Percentiles rank a stretch among this genome's conserved stretches.
phyloP scores from a whole-genome alignment of 805 yeast species.

The Ogataea degrootiae region DNA sequence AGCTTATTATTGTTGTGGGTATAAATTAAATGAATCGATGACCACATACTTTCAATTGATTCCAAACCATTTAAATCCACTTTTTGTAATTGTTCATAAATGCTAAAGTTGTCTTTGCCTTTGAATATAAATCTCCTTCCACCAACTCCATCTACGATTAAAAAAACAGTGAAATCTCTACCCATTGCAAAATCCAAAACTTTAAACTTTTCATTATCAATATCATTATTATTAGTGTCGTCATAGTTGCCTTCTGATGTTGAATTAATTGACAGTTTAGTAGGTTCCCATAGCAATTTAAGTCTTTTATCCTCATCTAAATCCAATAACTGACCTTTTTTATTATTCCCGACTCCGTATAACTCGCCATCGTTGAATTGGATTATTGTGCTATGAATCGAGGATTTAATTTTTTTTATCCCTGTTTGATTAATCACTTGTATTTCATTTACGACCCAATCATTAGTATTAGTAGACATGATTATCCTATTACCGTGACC shows the following conservation, averaged over 20 bases:
- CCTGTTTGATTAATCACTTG: constrained; percentile 5
- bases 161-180: constrained; percentile 49
- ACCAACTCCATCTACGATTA: constrained; percentile 16
- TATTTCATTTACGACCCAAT: neutral
- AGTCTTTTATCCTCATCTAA: constrained; percentile 2
- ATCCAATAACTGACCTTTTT: constrained; percentile 52
- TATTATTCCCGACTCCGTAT: constrained; percentile 65
- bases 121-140: constrained; percentile 8
- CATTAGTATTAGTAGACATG: neutral
- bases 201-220: too few relatives aligned
- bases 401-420: constrained; percentile 25
- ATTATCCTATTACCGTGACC: constrained; percentile 40
- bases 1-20: constrained; percentile 1
- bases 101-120: constrained; percentile 33
- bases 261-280: constrained; percentile 2
- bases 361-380: constrained; percentile 37
- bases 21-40: constrained; percentile 55
- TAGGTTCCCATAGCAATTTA: constrained; percentile 25
- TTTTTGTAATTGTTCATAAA: constrained; percentile 4
- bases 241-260: too few relatives aligned
- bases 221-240: too few relatives aligned
- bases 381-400: constrained; percentile 44
- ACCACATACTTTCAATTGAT: constrained; percentile 64
- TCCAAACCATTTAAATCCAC: constrained; percentile 3
- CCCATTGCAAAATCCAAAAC: constrained; percentile 38